Evolutionary conservation across 805 yeast species (phyloP).

Genomic region (Sugiyamaella boreocaroliniensis): DNA sequence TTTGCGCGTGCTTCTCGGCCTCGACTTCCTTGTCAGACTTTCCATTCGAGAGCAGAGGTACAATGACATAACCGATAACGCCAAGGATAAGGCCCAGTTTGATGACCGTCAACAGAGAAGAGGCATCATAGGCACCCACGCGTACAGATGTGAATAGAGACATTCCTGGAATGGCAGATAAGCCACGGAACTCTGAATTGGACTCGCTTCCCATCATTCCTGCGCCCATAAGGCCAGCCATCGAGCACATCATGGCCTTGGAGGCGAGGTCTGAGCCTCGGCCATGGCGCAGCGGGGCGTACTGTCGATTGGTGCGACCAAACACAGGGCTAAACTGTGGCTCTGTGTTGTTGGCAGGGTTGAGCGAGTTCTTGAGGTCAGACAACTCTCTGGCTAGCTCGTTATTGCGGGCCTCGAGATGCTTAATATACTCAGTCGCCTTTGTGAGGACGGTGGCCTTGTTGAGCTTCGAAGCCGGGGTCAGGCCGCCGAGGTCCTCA

Average conservation of each 20-base stretch:
- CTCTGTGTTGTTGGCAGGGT: constrained; percentile 4
- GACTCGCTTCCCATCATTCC: constrained; percentile 22
- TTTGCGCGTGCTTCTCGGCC: background rate
- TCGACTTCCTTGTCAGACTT: constrained; percentile 4
- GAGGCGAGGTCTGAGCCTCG: constrained; percentile 12
- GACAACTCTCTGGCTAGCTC: constrained; percentile 47
- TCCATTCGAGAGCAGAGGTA: constrained; percentile 21
- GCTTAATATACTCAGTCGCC: constrained; percentile 73
- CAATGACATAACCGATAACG: constrained; percentile 23
- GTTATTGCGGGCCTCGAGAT: constrained; percentile 55
- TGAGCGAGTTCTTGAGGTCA: constrained; percentile 30
- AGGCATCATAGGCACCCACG: constrained; percentile 3
- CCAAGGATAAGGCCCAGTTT: constrained; percentile 27
- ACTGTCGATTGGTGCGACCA: background rate
- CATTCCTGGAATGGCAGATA: constrained; percentile 28
- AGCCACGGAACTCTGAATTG: constrained; percentile 23
- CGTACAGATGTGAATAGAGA: constrained; percentile 7
- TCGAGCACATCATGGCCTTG: constrained; percentile 31
- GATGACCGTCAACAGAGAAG: constrained; percentile 14
- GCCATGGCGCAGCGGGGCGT: background rate
- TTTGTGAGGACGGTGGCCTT: constrained; percentile 73
- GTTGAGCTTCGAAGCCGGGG: constrained; percentile 68
- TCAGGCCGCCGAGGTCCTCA: constrained; percentile 63
- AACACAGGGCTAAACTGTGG: background rate
- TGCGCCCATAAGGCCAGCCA: constrained; percentile 34